Base-by-base conservation (phyloP, 306 rosid species). In the Malus orientalis region DNA sequence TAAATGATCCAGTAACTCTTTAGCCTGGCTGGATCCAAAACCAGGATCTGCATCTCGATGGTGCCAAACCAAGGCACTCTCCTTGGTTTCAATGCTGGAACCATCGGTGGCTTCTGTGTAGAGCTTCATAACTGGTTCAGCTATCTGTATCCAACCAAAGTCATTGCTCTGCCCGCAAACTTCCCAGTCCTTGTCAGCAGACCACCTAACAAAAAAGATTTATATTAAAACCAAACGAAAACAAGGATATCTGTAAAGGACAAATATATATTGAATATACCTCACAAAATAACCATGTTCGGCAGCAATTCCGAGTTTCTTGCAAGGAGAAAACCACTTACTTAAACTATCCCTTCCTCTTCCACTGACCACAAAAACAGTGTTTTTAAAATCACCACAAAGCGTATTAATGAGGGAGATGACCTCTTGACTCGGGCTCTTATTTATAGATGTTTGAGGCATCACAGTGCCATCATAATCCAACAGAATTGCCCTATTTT, bases 101-200 rank as follows among this genome's bases (percentile, higher is more conserved):
- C 93, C 93, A 62, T 89, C 93, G 1, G 93, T 89, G 79, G 93
- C 82, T 82, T 89, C 93, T 4, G 93, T 84, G 68, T 89, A 89
- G 57, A 77, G 78, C 63, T 78, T 80, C 91, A 89, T 89, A 54
- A 89, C 89, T 51, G 93, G 93, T 79, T 89, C 89, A 33, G 88
- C 89, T 12, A 89, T 85, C 76, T 84, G 85, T 25, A 80, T 84
- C 93, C 93, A 89, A 29, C 89, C 89, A 76, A 80, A 84, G 61
- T 87, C 91, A 57, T 51, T 76, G 58, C 81, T 60, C 82, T 80
- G 90, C 22, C 89, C 91, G 71, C 91, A 85, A 57, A 71, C 71
- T 68, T 84, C 85, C 93, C 93, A 89, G 33, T 78, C 80, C 71
- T 85, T 73, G n/a, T 83, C 81, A 3, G 82, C 87, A 27, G 81